Base-by-base conservation (phyloP, 495 filamentous ascomycete genomes). In the Xanthoparmelia taractica region DNA sequence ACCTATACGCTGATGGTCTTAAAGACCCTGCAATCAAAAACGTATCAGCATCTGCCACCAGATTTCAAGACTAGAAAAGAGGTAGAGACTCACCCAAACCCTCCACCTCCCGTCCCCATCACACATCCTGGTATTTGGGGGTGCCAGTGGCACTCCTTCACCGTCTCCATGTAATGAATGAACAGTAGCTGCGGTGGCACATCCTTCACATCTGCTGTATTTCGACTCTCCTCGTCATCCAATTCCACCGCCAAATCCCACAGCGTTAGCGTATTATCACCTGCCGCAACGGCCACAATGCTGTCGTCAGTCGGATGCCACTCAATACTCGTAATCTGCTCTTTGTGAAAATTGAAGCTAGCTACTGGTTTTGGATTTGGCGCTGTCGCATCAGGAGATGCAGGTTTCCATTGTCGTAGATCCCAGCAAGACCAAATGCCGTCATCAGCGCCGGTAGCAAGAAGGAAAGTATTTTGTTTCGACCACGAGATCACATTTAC, bases 401-500 rank as follows among this genome's bases (percentile, higher is more conserved):
- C 64, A 2, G 89, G 86, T 75, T 96, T 96, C 88, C 94, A 97
- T 68, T 93, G 88, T 63, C 94, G 83, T 67, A 98, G 75, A 74
- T 98, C 94, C 94, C 94, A 98, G 17, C 97, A 92, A 0, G 84
- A 91, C 91, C 92, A 97, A 37, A 87, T 85, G 8, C 94, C 94
- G 71, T 97, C 92, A 68, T 98, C 94, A 36, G 90, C 91, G 31
- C 94, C 94, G 4, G 92, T 92, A 0, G 94, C 92, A 15, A 98
- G 84, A 8, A 98, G 84, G 72, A 97, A 89, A 25, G 85, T 84
- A 1, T 91, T 95, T 71, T 90, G 84, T 45, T 83, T 82, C 33
- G 89, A 93, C 94, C 94, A 98, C 63, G 87, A 92, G 76, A 97
- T 88, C 37, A 98, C 94, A 69, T 98, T 98, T 64, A 97, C 90